phyloP scores from a whole-genome alignment of 305 asterid species.

The Fraxinus latifolia region DNA sequence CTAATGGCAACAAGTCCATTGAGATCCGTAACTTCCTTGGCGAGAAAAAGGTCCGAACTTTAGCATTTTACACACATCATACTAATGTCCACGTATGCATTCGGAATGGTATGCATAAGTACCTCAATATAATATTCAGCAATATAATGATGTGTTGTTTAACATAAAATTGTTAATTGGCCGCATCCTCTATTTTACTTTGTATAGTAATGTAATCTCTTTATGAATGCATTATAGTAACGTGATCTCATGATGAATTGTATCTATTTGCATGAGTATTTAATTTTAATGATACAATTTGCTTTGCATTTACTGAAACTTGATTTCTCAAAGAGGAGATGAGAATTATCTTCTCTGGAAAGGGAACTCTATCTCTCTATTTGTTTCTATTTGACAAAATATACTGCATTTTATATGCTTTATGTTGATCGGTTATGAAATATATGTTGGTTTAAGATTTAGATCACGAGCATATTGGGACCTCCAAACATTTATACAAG shows the following conservation, averaged over 20 bases:
- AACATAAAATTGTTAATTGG: neutral
- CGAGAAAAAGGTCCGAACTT: conserved; percentile 43
- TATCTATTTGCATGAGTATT: neutral
- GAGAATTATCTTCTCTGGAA: neutral
- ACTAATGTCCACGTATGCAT: neutral
- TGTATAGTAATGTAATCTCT: neutral
- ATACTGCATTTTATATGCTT: neutral
- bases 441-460: neutral
- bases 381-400: neutral
- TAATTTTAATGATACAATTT: neutral
- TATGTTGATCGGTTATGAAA: neutral
- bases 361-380: neutral
- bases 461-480: neutral
- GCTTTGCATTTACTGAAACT: neutral
- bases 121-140: neutral
- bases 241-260: neutral
- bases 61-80: neutral
- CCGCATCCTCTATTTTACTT: neutral
- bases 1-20: conserved; percentile 32
- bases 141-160: neutral
- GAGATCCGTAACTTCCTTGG: conserved; percentile 72
- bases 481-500: neutral
- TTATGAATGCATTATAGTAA: neutral
- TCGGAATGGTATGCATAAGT: neutral
- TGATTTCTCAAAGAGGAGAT: neutral